These are phyloP conservation scores for Alternaria brassicae DNA, from an alignment of 2,329 filamentous ascomycete species.

Conservation along the genomic window DNA sequence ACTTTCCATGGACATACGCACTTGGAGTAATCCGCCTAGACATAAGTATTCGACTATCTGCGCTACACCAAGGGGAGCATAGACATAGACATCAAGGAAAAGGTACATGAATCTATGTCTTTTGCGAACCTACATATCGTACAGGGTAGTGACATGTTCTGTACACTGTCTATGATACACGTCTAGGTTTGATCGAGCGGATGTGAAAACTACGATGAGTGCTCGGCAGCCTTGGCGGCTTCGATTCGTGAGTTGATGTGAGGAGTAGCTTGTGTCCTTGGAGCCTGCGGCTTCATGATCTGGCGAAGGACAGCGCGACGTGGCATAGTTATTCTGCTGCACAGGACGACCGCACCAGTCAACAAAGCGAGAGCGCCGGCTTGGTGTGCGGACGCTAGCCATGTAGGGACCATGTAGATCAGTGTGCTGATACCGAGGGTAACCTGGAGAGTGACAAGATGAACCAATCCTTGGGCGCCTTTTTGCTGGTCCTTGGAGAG, in stretches of 20 bases:
- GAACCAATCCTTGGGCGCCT: conserved; percentile 79
- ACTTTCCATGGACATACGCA: too few relatives aligned
- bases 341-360: conserved; percentile 80
- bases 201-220: conserved; percentile 16
- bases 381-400: conserved; percentile 89
- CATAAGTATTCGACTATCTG: too few relatives aligned
- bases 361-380: conserved; percentile 86
- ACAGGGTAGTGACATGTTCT: conserved; percentile 3
- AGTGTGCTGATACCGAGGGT: conserved; percentile 87
- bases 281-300: conserved; percentile 33
- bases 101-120: background rate
- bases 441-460: conserved; percentile 82
- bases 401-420: conserved; percentile 90
- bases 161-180: conserved; percentile 8
- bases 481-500: conserved; percentile 69
- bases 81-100: background rate
- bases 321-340: conserved; percentile 59
- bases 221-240: conserved; percentile 25
- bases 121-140: conserved; percentile 12
- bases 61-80: background rate
- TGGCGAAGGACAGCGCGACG: conserved; percentile 42
- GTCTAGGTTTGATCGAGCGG: background rate
- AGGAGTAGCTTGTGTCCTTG: conserved; percentile 22
- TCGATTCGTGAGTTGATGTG: conserved; percentile 33
- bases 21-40: too few relatives aligned